Conservation (phyloP, 176 grass and related monocot species). For the Cenchrus purpureus region DNA sequence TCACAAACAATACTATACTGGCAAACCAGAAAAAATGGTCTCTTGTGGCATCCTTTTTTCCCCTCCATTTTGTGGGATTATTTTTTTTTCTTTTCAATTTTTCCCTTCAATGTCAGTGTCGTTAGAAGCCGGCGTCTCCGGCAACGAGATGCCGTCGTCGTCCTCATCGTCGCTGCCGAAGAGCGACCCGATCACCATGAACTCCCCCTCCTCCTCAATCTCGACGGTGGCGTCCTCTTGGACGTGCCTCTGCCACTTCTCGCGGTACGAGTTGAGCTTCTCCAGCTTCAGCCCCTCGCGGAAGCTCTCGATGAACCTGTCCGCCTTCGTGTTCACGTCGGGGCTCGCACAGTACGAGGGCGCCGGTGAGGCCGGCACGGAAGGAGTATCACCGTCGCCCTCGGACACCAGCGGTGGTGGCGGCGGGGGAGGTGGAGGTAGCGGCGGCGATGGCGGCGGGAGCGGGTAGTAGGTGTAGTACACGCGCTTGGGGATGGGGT, state of each 20-base stretch:
- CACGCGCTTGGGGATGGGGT: slow-evolving; percentile 41
- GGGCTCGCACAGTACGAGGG: slow-evolving; percentile 82
- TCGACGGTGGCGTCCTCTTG: slow-evolving; percentile 26
- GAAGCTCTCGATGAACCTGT: slow-evolving; percentile 78
- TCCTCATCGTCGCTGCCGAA: slow-evolving; percentile 58
- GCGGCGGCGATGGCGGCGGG: slow-evolving; percentile 60
- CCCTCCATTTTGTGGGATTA: background rate
- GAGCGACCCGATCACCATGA: slow-evolving; percentile 62
- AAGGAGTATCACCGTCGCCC: slow-evolving; percentile 24
- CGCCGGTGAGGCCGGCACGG: slow-evolving; percentile 38
- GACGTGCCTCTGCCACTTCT: slow-evolving; percentile 58
- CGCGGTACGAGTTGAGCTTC: slow-evolving; percentile 83
- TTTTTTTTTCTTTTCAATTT: background rate
- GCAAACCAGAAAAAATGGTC: slow-evolving; percentile 9
- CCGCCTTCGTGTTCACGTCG: slow-evolving; percentile 92
- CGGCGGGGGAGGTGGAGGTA: slow-evolving; percentile 56
- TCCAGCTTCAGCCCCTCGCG: slow-evolving; percentile 77
- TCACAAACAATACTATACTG: slow-evolving; percentile 3
- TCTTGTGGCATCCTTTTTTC: background rate
- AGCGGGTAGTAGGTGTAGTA: slow-evolving; percentile 65
- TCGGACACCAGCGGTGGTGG: slow-evolving; percentile 42
- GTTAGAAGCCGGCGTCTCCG: slow-evolving; percentile 50
- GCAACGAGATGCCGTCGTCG: slow-evolving; percentile 35
- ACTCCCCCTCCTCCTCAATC: slow-evolving; percentile 46
- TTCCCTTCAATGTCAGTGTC: slow-evolving; percentile 5